Evolutionary conservation across 192 early-diverging fungal species (phyloP).

Genomic region (Dispira simplex): DNA sequence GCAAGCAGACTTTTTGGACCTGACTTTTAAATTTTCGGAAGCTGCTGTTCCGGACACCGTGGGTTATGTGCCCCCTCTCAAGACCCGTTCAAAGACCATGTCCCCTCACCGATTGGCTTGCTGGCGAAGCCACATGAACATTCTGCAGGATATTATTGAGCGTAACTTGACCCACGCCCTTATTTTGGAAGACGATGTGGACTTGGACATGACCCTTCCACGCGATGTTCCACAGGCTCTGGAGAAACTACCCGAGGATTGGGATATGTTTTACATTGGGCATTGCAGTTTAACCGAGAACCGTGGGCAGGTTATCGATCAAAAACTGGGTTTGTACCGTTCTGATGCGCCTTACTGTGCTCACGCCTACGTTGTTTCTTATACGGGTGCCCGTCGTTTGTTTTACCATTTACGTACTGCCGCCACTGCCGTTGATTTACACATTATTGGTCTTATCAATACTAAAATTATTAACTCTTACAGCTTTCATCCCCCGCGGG

Average conservation of each 20-base stretch:
- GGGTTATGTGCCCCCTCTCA: background rate
- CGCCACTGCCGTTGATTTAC: slow-evolving; percentile 20
- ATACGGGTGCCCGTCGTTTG: slow-evolving; percentile 24
- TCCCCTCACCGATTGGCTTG: slow-evolving; percentile 10
- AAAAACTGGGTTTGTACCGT: background rate
- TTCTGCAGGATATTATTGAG: slow-evolving; percentile 26
- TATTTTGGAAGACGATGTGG: slow-evolving; percentile 29
- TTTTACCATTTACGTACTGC: slow-evolving; percentile 9
- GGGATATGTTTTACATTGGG: slow-evolving; percentile 29
- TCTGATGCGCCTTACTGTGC: slow-evolving; percentile 23
- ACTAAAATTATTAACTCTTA: slow-evolving; percentile 18
- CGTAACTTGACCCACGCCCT: slow-evolving; percentile 18
- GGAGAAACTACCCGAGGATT: slow-evolving; percentile 11
- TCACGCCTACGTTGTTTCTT: slow-evolving; percentile 24
- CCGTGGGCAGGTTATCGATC: background rate
- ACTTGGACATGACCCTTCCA: slow-evolving; percentile 23
- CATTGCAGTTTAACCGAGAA: slow-evolving; percentile 30
- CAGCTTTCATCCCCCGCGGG: slow-evolving; percentile 23
- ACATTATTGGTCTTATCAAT: slow-evolving; percentile 21
- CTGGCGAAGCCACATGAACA: slow-evolving; percentile 18
- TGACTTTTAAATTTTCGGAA: background rate
- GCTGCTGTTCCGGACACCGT: slow-evolving; percentile 6
- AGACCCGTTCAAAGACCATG: background rate
- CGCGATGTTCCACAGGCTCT: slow-evolving; percentile 14
- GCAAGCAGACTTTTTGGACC: slow-evolving; percentile 1